Base-by-base conservation (phyloP, 2,329 filamentous ascomycete genomes). In the Claviceps sp. region DNA sequence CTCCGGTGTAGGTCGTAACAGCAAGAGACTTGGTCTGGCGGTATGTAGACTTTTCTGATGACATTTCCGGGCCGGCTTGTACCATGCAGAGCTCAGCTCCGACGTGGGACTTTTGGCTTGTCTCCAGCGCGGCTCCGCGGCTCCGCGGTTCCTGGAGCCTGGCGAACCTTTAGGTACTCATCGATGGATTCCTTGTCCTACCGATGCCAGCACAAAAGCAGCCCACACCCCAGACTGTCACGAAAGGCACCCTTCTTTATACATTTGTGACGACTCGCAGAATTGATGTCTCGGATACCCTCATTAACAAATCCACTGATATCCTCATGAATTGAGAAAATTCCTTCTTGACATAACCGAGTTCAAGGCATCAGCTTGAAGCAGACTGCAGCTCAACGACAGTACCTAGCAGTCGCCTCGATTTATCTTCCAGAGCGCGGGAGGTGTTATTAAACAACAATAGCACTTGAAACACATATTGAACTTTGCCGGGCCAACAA, bases 171-270 rank as follows among this genome's bases (percentile, higher is more conserved):
- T 54, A 19, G 19, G 19, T 19, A 30, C 52, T 50, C 48, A 48
- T 46, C 22, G 49, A 44, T 50, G 30, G 19, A 49, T 46, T 50
- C 5, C 41, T 54, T 40, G 53, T 49, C 19, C 44, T 50, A 34
- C 47, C 50, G 38, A 39, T 47, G 26, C 47, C 51, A 47, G 52
- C 52, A 60, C 58, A 61, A 59, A 60, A 61, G 56, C 59, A 56
- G 56, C 56, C 55, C 51, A 54, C 56, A 48, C 53, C 56, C 56
- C 52, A 49, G 47, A 54, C 40, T 8, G 43, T 42, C 42, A 10
- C 38, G 11, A 16, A 17, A 42, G 17, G 26, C 51, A 30, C 39
- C 40, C 41, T 41, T 47, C 37, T 39, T 43, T 47, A 22, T 42
- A 34, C n/a, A 26, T 41, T 34, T 40, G 42, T 46, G 8, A 41